Percentiles rank a stretch among this genome's conserved stretches.
phyloP scores from a whole-genome alignment of 345 rosid species.

The Eucalyptus cloeziana region DNA sequence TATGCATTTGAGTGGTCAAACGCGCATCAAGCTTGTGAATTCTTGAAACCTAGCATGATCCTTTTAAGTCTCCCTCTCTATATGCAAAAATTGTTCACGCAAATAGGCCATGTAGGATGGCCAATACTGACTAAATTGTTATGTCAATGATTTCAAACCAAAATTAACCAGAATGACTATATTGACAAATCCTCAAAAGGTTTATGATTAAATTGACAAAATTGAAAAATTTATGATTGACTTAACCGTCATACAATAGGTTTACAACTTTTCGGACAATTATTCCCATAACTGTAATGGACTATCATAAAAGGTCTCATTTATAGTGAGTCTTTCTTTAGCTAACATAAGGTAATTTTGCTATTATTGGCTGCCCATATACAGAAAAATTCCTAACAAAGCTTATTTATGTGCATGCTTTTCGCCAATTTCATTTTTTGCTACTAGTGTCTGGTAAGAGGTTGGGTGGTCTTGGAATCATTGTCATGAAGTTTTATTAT shows the following conservation, averaged over 20 bases:
- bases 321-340: not conserved
- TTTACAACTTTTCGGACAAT: not conserved
- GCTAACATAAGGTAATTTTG: not conserved
- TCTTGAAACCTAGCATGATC: not conserved
- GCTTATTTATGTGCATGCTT: too few relatives aligned
- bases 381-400: too few relatives aligned
- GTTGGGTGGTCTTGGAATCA: too few relatives aligned
- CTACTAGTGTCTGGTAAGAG: too few relatives aligned
- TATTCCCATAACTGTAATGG: not conserved
- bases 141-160: accelerated
- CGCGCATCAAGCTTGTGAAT: not conserved
- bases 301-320: not conserved
- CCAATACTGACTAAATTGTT: accelerated
- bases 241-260: accelerated
- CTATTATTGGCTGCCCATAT: too few relatives aligned
- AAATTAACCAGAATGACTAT: not conserved
- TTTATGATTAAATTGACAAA: not conserved
- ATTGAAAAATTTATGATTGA: too few relatives aligned
- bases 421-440: too few relatives aligned
- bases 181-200: not conserved
- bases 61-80: not conserved
- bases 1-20: not conserved
- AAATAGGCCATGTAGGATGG: accelerated
- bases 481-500: not conserved
- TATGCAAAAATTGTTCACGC: not conserved